These are phyloP conservation scores for Primulina tabacum DNA, from an alignment of 257 asterid genomes.

Conservation along the genomic window DNA sequence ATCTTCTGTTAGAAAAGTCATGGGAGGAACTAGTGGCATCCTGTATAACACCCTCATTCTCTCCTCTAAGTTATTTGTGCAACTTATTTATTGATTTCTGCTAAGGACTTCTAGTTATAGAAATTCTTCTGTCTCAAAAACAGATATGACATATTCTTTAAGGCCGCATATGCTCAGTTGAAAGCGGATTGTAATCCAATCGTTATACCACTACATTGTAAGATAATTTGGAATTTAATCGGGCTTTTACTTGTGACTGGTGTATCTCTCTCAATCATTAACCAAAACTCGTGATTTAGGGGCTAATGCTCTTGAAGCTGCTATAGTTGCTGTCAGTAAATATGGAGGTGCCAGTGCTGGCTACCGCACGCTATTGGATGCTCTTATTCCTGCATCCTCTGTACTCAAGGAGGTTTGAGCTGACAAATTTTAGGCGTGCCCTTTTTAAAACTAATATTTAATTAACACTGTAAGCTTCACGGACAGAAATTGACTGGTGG, in stretches of 20 bases:
- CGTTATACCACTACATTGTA: conserved; percentile 62
- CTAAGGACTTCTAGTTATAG: neutral
- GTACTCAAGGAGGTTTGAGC: conserved; percentile 72
- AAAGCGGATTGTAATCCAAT: conserved; percentile 48
- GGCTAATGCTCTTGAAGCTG: conserved; percentile 92
- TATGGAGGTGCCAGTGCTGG: conserved; percentile 98
- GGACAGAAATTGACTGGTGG: conserved; percentile 77
- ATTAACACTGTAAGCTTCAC: conserved; percentile 11
- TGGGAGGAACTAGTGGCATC: conserved; percentile 99
- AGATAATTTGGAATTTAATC: conserved; percentile 31
- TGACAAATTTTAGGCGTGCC: conserved; percentile 3
- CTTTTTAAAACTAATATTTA: conserved; percentile 7
- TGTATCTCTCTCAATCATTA: conserved; percentile 19
- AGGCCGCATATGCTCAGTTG: conserved; percentile 79
- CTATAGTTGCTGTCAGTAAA: conserved; percentile 80
- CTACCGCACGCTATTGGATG: conserved; percentile 84
- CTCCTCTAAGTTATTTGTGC: conserved; percentile 1
- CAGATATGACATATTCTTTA: conserved; percentile 84
- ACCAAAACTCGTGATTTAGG: conserved; percentile 49
- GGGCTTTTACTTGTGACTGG: conserved; percentile 16
- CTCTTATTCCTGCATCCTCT: conserved; percentile 82
- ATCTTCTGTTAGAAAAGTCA: conserved; percentile 77
- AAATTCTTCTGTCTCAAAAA: conserved; percentile 12
- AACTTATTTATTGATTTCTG: conserved; percentile 1
- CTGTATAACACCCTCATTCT: conserved; percentile 44